Evolutionary conservation across 805 yeast genomes (phyloP).

Genomic region (Pichia californica): DNA sequence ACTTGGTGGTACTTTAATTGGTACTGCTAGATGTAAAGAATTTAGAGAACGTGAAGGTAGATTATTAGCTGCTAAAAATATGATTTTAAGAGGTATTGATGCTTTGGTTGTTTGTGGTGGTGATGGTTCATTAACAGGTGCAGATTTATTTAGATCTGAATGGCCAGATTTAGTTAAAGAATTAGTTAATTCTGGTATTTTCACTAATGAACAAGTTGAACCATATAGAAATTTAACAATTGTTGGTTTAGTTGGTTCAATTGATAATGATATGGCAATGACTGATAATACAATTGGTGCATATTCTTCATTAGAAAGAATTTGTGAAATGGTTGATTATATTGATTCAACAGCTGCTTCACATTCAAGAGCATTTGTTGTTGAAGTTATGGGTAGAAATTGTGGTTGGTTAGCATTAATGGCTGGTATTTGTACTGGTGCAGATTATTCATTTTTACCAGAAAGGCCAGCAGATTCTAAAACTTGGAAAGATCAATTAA

Average conservation of each 20-base stretch:
- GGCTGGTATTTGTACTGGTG: slow-evolving; percentile 96
- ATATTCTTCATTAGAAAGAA: slow-evolving; percentile 85
- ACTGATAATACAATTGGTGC: slow-evolving; percentile 98
- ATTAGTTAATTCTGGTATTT: slow-evolving; percentile 46
- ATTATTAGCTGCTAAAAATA: slow-evolving; percentile 71
- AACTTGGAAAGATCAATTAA: slow-evolving; percentile 78
- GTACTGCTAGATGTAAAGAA: slow-evolving; percentile 88
- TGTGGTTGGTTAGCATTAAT: slow-evolving; percentile 98
- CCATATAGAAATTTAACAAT: slow-evolving; percentile 70
- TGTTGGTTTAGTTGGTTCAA: slow-evolving; percentile 93
- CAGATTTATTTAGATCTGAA: slow-evolving; percentile 86
- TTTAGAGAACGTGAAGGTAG: slow-evolving; percentile 86
- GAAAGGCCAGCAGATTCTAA: slow-evolving; percentile 78
- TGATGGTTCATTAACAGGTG: slow-evolving; percentile 97
- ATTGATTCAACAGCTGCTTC: slow-evolving; percentile 97
- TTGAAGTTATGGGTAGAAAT: slow-evolving; percentile 98
- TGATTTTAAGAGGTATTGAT: slow-evolving; percentile 85
- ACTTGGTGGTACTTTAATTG: slow-evolving; percentile 92
- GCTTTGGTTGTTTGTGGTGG: slow-evolving; percentile 97
- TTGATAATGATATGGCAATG: slow-evolving; percentile 96
- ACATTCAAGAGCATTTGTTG: slow-evolving; percentile 94
- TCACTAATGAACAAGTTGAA: slow-evolving; percentile 54
- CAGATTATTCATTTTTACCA: slow-evolving; percentile 91
- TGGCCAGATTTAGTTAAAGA: slow-evolving; percentile 89
- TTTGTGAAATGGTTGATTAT: slow-evolving; percentile 90